Evolutionary conservation across 2,329 filamentous ascomycete species (phyloP).

Genomic region (Atkinsonella texensis): DNA sequence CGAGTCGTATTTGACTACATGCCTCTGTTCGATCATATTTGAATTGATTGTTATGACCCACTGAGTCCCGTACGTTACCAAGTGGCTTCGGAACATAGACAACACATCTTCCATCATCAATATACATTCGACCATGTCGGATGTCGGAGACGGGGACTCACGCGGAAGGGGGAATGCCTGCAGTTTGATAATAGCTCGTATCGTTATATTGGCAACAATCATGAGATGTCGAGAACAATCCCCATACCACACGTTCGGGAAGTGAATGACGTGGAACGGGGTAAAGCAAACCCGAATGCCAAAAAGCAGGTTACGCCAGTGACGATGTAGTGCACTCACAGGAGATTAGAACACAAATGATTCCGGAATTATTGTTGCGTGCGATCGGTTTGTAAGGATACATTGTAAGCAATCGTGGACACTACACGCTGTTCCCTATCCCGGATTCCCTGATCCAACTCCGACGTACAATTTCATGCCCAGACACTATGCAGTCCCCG

Average conservation of each 20-base stretch:
- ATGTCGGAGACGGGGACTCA: background rate
- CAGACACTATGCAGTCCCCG: constrained; percentile 22
- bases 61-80: constrained; percentile 3
- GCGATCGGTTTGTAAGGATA: background rate
- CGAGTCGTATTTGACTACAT: background rate
- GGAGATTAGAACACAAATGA: background rate
- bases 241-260: too few relatives aligned
- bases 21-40: background rate
- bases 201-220: too few relatives aligned
- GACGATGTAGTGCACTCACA: background rate
- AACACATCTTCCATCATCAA: constrained; percentile 1
- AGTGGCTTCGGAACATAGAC: constrained; percentile 5
- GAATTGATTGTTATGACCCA: background rate
- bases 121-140: background rate
- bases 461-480: background rate
- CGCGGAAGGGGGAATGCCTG: too few relatives aligned
- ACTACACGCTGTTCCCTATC: background rate
- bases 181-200: too few relatives aligned
- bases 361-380: too few relatives aligned
- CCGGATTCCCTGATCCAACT: background rate
- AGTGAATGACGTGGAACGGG: background rate
- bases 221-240: too few relatives aligned
- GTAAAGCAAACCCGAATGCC: background rate
- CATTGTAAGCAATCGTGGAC: background rate
- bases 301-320: too few relatives aligned